These are phyloP conservation scores for Pelagophyceae sp. DNA, from an alignment of 352 stramenopile genomes.

Conservation along the genomic window DNA sequence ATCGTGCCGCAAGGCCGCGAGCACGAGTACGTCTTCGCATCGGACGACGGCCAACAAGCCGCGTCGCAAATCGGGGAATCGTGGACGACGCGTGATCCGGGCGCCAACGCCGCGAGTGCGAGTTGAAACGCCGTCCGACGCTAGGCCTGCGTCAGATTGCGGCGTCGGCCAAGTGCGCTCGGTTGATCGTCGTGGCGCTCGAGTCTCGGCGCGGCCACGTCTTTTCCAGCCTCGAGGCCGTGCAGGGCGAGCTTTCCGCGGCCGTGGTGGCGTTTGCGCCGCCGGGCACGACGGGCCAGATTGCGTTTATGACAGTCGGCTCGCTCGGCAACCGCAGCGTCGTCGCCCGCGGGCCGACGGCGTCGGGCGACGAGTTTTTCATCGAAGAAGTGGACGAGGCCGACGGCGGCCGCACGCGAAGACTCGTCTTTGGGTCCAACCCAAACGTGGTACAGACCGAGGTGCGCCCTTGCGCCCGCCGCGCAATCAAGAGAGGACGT, in stretches of 20 bases:
- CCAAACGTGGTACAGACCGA: constrained; percentile 64
- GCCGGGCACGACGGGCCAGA: constrained; percentile 47
- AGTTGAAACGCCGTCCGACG: too few relatives aligned
- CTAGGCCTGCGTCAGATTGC: constrained; percentile 53
- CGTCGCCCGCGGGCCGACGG: constrained; percentile 45
- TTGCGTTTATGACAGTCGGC: constrained; percentile 62
- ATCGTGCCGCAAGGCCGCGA: constrained; percentile 64
- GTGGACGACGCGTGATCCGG: too few relatives aligned
- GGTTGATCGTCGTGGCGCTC: constrained; percentile 58
- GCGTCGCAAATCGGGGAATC: too few relatives aligned
- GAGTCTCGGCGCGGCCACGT: constrained; percentile 43
- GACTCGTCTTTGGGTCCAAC: constrained; percentile 62
- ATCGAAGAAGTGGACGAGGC: constrained; percentile 59
- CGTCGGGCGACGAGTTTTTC: constrained; percentile 50
- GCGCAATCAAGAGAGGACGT: constrained; percentile 39
- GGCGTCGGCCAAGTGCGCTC: constrained; percentile 51
- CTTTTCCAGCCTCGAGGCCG: constrained; percentile 54
- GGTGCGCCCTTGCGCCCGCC: constrained; percentile 42
- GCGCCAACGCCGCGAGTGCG: too few relatives aligned
- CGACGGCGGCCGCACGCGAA: constrained; percentile 33
- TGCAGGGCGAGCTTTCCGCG: constrained; percentile 59
- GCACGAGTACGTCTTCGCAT: constrained; percentile 66
- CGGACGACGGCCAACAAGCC: constrained; percentile 59
- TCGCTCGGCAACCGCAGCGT: constrained; percentile 54
- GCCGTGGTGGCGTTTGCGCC: constrained; percentile 57